Percentiles rank a stretch among this genome's conserved stretches.
These are phyloP conservation scores for Lachancea dasiensis DNA, from an alignment of 805 yeast genomes.

Conservation along the genomic window DNA sequence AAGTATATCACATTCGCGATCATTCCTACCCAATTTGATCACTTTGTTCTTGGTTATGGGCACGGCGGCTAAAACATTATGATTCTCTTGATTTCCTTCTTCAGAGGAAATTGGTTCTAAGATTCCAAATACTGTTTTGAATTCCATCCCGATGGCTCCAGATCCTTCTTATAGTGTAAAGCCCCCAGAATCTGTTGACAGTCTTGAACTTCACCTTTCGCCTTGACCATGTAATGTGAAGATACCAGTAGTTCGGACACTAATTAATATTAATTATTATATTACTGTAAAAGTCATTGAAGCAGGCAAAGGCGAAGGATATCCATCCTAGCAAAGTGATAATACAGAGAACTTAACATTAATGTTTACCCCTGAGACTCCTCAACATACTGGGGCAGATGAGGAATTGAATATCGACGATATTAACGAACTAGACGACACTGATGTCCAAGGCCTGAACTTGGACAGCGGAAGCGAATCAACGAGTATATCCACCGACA, in stretches of 20 bases:
- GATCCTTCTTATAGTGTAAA: not conserved
- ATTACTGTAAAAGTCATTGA: too few species aligned
- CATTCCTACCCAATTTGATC: slow-evolving; percentile 41
- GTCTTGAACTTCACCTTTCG: too few species aligned
- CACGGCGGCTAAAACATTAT: slow-evolving; percentile 13
- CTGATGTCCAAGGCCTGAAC: slow-evolving; percentile 27
- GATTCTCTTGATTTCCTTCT: slow-evolving; percentile 1
- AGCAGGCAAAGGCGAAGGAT: too few species aligned
- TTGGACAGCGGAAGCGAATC: slow-evolving; percentile 10
- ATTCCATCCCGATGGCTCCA: not conserved
- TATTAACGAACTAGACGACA: slow-evolving; percentile 24
- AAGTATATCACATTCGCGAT: slow-evolving; percentile 29
- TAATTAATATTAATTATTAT: too few species aligned
- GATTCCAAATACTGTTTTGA: slow-evolving; percentile 13
- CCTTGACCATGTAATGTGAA: too few species aligned
- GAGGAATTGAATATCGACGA: slow-evolving; percentile 21
- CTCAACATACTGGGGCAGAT: slow-evolving; percentile 27
- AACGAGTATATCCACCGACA: not conserved
- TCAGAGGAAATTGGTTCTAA: slow-evolving; percentile 14
- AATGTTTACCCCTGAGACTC: slow-evolving; percentile 25
- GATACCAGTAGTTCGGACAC: too few species aligned
- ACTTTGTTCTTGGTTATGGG: slow-evolving; percentile 30
- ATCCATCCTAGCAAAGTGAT: too few species aligned
- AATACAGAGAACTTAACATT: too few species aligned
- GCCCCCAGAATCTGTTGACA: too few species aligned